Conservation (phyloP, 441 rosid species). For the Flueggea neowawraea region DNA sequence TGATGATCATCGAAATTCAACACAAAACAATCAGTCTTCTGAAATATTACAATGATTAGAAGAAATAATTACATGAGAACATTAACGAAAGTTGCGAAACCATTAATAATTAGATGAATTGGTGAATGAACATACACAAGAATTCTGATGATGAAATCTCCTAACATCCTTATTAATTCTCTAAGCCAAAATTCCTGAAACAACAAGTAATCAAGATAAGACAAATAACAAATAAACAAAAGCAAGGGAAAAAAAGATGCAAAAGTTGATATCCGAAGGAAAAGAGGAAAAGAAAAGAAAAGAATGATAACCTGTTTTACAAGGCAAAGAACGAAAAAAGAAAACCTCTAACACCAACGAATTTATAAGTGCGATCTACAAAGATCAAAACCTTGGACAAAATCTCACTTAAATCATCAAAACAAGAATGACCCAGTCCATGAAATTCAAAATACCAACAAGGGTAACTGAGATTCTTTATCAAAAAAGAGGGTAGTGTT, state of each 20-base stretch:
- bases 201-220: neutral
- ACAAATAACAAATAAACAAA: neutral
- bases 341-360: no score
- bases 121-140: constrained; percentile 34
- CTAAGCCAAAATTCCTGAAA: constrained; percentile 25
- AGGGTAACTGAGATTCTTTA: no score
- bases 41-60: neutral
- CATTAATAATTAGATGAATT: neutral
- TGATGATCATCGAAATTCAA: constrained; percentile 11
- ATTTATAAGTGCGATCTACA: no score
- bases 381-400: no score
- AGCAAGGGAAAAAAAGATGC: neutral
- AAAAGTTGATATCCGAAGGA: neutral
- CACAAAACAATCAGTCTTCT: neutral
- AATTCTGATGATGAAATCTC: constrained; percentile 49
- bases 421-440: no score
- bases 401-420: no score
- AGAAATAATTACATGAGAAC: no score
- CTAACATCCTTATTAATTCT: constrained; percentile 47
- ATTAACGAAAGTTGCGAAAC: no score
- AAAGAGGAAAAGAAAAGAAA: constrained; percentile 1
- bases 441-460: no score
- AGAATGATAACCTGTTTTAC: neutral
- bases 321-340: no score
- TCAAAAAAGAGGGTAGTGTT: no score